Base-by-base conservation (phyloP, 2,329 filamentous ascomycete genomes). In the Calonectria pauciramosa region DNA sequence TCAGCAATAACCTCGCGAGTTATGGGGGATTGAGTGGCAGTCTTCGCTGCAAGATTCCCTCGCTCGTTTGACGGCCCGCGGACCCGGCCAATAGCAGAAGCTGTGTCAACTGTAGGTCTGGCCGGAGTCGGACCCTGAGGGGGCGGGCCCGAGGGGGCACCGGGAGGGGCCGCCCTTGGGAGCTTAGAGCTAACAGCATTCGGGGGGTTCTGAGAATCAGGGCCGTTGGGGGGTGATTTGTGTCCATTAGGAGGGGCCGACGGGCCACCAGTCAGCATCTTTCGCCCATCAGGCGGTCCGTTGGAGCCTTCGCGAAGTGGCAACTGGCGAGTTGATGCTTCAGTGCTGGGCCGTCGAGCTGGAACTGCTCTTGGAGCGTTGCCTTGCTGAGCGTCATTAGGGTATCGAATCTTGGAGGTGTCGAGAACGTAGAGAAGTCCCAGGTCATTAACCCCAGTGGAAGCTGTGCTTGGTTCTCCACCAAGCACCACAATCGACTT, bases 391-490 rank as follows among this genome's bases (percentile, higher is more conserved):
- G 89, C 86, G 81, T 98, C 96, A 79, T 95, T 96, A 1, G 97
- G 97, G 85, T 99, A 99, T 77, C 97, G 92, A 79, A 99, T 99
- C 86, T 99, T 99, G 63, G 92, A 93, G 11, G 97, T 99, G 84
- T 99, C 97, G 75, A 99, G 89, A 77, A 98, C 91, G 84, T 99
- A 99, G 44, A 95, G 94, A 81, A 98, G 91, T 73, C 94, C 95
- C 68, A 99, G 89, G 83, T 99, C 97, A 75, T 93, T 93, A 38
- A 95, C 92, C 80, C 97, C 93, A 63, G 94, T 91, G 0, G 94
- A 92, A 34, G 95, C 94, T 20, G 96, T 96, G 84, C 96, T 99
- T 18, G 97, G 97, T 85, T 99, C 97, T 77, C 97, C 97, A 47
- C 95, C 97, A 38, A 99, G 89, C 51, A 99, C 95, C 63, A 99